These are phyloP conservation scores for Mycena floridula DNA, from an alignment of 768 basidiomycete genomes.

Conservation along the genomic window DNA sequence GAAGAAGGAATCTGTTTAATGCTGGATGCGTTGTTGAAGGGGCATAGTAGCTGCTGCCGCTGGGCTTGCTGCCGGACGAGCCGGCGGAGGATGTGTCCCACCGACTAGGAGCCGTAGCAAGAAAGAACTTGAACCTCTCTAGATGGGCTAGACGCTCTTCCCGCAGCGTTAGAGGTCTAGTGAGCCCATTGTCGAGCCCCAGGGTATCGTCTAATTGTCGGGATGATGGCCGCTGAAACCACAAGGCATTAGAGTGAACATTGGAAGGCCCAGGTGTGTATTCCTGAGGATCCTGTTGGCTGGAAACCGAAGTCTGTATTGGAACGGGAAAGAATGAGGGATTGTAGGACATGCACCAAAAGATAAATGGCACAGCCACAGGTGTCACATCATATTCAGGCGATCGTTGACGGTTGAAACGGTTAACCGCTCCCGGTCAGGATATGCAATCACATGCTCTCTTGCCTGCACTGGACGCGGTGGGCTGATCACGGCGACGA, in stretches of 20 bases:
- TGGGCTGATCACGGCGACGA: too few relatives aligned
- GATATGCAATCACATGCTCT: too few relatives aligned
- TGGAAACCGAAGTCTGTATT: neutral
- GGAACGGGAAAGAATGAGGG: too few relatives aligned
- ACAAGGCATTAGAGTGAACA: neutral
- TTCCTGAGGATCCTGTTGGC: neutral
- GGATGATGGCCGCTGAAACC: neutral
- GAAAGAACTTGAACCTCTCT: slow-evolving; percentile 82
- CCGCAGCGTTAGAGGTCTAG: slow-evolving; percentile 50
- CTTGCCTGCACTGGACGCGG: too few relatives aligned
- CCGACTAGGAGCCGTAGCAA: slow-evolving; percentile 75
- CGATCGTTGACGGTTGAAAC: too few relatives aligned
- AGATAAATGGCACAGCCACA: too few relatives aligned
- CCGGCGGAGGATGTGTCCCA: slow-evolving; percentile 41
- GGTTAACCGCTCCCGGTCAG: too few relatives aligned
- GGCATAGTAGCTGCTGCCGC: neutral
- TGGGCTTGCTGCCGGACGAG: slow-evolving; percentile 18
- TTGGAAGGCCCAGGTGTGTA: neutral
- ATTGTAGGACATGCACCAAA: too few relatives aligned
- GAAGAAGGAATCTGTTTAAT: slow-evolving; percentile 82
- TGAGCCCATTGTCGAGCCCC: slow-evolving; percentile 33
- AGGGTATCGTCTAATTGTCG: neutral
- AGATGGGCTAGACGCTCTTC: slow-evolving; percentile 72
- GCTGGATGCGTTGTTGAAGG: slow-evolving; percentile 57
- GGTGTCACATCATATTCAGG: too few relatives aligned